Percentiles rank a stretch among this genome's conserved stretches.
Conservation (phyloP, 441 rosid genomes). For the Isatis lusitanica region DNA sequence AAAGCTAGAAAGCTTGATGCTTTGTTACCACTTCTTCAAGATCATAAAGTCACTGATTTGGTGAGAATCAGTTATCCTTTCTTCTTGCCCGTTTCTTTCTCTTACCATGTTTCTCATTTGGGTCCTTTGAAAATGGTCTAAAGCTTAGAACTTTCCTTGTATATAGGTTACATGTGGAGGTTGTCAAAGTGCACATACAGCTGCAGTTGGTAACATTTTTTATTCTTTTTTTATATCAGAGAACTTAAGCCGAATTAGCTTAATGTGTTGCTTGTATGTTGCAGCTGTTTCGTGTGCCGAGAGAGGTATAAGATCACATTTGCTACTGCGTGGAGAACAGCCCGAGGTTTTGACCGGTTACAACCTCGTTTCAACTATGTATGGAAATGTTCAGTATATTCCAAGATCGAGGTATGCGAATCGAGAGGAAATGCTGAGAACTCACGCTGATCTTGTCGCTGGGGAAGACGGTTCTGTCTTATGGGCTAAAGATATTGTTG, state of each 20-base stretch:
- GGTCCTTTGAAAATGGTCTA: background rate
- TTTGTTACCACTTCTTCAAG: slow-evolving; percentile 63
- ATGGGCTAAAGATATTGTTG: slow-evolving; percentile 55
- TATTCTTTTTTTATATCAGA: background rate
- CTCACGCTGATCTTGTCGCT: slow-evolving; percentile 56
- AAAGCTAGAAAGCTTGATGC: slow-evolving; percentile 92
- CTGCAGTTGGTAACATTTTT: slow-evolving; percentile 67
- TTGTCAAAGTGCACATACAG: slow-evolving; percentile 92
- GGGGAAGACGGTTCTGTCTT: slow-evolving; percentile 52
- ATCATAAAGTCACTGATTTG: slow-evolving; percentile 73
- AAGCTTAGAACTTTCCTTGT: slow-evolving; percentile 6
- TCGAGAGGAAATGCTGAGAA: slow-evolving; percentile 60
- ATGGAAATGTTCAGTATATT: slow-evolving; percentile 67
- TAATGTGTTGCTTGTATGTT: slow-evolving; percentile 22
- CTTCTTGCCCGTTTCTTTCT: background rate
- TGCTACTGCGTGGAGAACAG: slow-evolving; percentile 86
- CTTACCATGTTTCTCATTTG: background rate
- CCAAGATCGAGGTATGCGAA: slow-evolving; percentile 71
- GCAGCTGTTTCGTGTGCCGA: slow-evolving; percentile 94
- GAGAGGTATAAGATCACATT: slow-evolving; percentile 78
- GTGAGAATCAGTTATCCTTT: slow-evolving; percentile 43
- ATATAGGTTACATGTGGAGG: slow-evolving; percentile 91
- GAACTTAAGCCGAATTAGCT: background rate
- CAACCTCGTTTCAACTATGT: slow-evolving; percentile 69
- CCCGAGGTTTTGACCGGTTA: slow-evolving; percentile 82